Conservation (phyloP, 2,329 filamentous ascomycete genomes). For the Colletotrichum sp. region DNA sequence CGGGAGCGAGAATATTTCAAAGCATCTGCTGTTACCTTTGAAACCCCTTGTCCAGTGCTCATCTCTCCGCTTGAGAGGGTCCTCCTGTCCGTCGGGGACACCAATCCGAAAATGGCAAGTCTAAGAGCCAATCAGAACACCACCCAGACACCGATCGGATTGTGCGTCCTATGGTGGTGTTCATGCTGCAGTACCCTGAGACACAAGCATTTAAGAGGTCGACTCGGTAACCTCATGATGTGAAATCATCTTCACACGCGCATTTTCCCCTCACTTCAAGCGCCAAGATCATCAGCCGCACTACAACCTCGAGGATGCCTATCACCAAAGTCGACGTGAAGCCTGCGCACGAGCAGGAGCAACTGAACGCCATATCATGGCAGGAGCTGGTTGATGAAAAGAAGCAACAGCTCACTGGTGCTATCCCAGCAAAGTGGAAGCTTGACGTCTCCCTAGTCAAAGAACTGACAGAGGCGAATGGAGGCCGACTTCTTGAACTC, state of each 20-base stretch:
- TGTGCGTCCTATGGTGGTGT: neutral
- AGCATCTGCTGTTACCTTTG: neutral
- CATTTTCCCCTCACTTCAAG: neutral
- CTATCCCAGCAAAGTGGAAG: neutral
- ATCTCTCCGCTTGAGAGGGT: neutral
- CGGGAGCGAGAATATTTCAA: neutral
- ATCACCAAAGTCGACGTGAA: neutral
- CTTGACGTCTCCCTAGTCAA: neutral
- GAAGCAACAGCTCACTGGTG: neutral
- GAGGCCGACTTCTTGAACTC: neutral
- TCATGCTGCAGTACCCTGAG: neutral
- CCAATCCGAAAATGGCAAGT: neutral
- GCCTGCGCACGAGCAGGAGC: neutral
- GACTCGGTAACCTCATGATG: neutral
- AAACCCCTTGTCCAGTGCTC: neutral
- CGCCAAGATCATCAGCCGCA: neutral
- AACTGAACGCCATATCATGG: neutral
- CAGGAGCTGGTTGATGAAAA: neutral
- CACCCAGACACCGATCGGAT: neutral
- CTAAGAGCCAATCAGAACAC: neutral
- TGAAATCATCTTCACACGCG: neutral
- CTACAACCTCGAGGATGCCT: neutral
- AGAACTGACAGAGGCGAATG: neutral
- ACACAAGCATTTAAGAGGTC: neutral
- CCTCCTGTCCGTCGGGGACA: neutral